Percentiles rank a stretch among this genome's conserved stretches.
Conservation (phyloP, 306 rosid genomes). For the Morella rubra region DNA sequence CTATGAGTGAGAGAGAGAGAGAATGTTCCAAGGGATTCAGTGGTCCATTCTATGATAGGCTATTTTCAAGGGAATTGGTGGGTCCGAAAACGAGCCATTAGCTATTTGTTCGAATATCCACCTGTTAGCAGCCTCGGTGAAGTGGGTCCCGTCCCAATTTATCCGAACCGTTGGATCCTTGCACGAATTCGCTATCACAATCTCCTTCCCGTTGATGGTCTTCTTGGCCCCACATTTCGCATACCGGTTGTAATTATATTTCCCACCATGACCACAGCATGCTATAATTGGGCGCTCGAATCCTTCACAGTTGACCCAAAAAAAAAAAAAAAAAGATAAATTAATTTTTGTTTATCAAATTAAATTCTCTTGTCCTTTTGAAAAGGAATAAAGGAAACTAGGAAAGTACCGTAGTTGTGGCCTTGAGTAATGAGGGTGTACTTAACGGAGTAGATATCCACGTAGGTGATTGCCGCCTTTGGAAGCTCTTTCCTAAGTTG, state of each 20-base stretch:
- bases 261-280: conserved; percentile 89
- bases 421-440: conserved; percentile 63
- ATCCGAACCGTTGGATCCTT: conserved; percentile 53
- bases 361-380: neutral
- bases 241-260: conserved; percentile 54
- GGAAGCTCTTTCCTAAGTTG: conserved; percentile 56
- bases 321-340: neutral
- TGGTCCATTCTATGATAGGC: conserved; percentile 44
- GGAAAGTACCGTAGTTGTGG: conserved; percentile 44
- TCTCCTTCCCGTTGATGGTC: conserved; percentile 46
- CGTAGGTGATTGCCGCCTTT: conserved; percentile 67
- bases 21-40: neutral
- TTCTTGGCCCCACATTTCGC: conserved; percentile 63
- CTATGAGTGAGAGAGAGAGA: neutral
- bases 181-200: conserved; percentile 57
- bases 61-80: conserved; percentile 60
- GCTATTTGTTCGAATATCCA: conserved; percentile 60
- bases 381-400: neutral
- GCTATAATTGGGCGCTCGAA: conserved; percentile 61
- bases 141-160: conserved; percentile 83
- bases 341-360: neutral
- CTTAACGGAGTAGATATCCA: conserved; percentile 70
- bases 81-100: conserved; percentile 68
- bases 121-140: conserved; percentile 69
- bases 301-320: conserved; percentile 45